Conservation (phyloP, 805 yeast genomes). For the Cyberlindnera petersonii region DNA sequence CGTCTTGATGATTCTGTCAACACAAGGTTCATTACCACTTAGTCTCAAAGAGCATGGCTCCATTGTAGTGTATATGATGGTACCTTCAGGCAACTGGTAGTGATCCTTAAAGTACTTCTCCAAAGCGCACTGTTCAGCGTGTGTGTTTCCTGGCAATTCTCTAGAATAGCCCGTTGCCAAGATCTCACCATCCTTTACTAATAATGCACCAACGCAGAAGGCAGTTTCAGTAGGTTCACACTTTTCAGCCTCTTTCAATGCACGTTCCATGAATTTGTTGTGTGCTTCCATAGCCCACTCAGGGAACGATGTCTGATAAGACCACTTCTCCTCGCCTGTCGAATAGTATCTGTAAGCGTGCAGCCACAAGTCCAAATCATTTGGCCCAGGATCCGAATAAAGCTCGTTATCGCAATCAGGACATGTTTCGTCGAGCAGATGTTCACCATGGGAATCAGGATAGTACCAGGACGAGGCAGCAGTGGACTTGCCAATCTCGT, state of each 20-base stretch:
- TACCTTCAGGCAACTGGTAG: slow-evolving; percentile 59
- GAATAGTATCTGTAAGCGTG: slow-evolving; percentile 85
- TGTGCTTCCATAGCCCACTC: slow-evolving; percentile 53
- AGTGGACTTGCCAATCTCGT: slow-evolving; percentile 65
- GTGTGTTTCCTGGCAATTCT: slow-evolving; percentile 92
- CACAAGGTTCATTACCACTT: slow-evolving; percentile 89
- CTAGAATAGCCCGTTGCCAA: slow-evolving; percentile 85
- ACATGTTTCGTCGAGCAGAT: slow-evolving; percentile 56
- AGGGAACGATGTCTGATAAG: slow-evolving; percentile 26
- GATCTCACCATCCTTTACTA: slow-evolving; percentile 59
- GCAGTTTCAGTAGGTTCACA: slow-evolving; percentile 84
- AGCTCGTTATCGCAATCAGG: slow-evolving; percentile 62
- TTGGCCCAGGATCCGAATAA: slow-evolving; percentile 85
- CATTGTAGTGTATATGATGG: slow-evolving; percentile 91
- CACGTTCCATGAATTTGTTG: slow-evolving; percentile 62
- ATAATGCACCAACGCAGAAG: slow-evolving; percentile 89
- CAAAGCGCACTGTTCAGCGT: slow-evolving; percentile 94
- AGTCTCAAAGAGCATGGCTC: slow-evolving; percentile 90
- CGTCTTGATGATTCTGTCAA: slow-evolving; percentile 63
- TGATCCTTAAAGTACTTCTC: slow-evolving; percentile 55
- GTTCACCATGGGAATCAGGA: slow-evolving; percentile 52
- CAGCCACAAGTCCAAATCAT: slow-evolving; percentile 83
- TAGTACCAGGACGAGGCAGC: slow-evolving; percentile 39
- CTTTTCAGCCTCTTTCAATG: slow-evolving; percentile 71
- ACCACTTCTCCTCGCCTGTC: slow-evolving; percentile 32